Conservation (phyloP, 1,284 basidiomycete genomes). For the Cutaneotrichosporon mucoides region DNA sequence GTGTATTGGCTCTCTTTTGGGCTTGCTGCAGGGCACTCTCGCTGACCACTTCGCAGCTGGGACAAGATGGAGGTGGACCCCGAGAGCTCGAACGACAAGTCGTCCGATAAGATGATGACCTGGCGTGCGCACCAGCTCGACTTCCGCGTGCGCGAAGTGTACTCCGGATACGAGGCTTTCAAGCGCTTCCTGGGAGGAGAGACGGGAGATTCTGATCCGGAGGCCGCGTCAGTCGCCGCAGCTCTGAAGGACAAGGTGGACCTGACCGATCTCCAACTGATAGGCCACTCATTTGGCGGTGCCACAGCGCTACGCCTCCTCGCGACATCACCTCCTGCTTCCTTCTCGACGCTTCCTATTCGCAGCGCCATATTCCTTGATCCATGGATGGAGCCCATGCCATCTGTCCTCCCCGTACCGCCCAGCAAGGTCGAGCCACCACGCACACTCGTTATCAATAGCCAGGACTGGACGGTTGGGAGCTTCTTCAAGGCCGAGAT, state of each 20-base stretch:
- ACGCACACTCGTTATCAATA: conserved; percentile 62
- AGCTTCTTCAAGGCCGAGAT: conserved; percentile 61
- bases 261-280: conserved; percentile 52
- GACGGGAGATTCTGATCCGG: not conserved
- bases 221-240: conserved; percentile 38
- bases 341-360: conserved; percentile 54
- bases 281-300: conserved; percentile 71
- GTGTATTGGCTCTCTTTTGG: not conserved
- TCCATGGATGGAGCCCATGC: conserved; percentile 71
- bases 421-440: conserved; percentile 16
- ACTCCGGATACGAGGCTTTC: conserved; percentile 54
- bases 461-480: conserved; percentile 69
- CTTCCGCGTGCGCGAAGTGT: conserved; percentile 63
- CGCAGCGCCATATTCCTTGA: conserved; percentile 60
- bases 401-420: conserved; percentile 3
- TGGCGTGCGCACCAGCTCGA: conserved; percentile 63
- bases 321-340: conserved; percentile 8
- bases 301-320: not conserved
- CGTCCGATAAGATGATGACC: conserved; percentile 22
- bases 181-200: conserved; percentile 16
- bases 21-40: too few relatives aligned
- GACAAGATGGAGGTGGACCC: not conserved
- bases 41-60: too few relatives aligned
- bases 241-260: conserved; percentile 32
- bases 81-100: too few relatives aligned